Conservation (phyloP, 192 early-diverging fungal species). For the Chytriomyces confervae region DNA sequence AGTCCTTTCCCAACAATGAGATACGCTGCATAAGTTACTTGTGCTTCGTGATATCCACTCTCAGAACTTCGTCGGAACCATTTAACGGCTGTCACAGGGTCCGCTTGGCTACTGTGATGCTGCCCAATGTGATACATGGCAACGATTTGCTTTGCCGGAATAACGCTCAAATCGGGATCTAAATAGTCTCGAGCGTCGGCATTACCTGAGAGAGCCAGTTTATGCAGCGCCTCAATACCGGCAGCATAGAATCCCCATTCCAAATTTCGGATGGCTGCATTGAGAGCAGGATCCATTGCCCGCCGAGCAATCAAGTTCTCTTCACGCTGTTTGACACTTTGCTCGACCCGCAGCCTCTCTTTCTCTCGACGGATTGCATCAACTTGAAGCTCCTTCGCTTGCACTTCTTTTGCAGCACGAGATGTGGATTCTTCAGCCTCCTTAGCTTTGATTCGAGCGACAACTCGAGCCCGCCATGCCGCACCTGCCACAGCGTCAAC, state of each 20-base stretch:
- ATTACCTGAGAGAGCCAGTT: slow-evolving; percentile 22
- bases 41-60: slow-evolving; percentile 36
- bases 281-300: slow-evolving; percentile 24
- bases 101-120: slow-evolving; percentile 26
- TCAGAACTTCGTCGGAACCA: slow-evolving; percentile 41
- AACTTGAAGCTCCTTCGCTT: slow-evolving; percentile 4
- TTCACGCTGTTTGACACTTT: slow-evolving; percentile 1
- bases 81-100: slow-evolving; percentile 37
- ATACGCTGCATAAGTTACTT: slow-evolving; percentile 38
- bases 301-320: slow-evolving; percentile 6
- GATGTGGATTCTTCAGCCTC: neutral
- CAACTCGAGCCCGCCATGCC: slow-evolving; percentile 32
- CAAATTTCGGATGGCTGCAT: slow-evolving; percentile 25
- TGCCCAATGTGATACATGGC: slow-evolving; percentile 39
- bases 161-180: slow-evolving; percentile 30
- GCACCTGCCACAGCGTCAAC: slow-evolving; percentile 33
- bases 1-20: slow-evolving; percentile 39
- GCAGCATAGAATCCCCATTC: slow-evolving; percentile 38
- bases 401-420: neutral
- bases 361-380: slow-evolving; percentile 9
- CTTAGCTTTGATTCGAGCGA: slow-evolving; percentile 1
- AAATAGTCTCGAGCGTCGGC: slow-evolving; percentile 35
- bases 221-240: slow-evolving; percentile 31
- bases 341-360: slow-evolving; percentile 15
- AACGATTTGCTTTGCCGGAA: slow-evolving; percentile 9